phyloP scores from a whole-genome alignment of 2,329 filamentous ascomycete species.

The Colletotrichum graminicola region DNA sequence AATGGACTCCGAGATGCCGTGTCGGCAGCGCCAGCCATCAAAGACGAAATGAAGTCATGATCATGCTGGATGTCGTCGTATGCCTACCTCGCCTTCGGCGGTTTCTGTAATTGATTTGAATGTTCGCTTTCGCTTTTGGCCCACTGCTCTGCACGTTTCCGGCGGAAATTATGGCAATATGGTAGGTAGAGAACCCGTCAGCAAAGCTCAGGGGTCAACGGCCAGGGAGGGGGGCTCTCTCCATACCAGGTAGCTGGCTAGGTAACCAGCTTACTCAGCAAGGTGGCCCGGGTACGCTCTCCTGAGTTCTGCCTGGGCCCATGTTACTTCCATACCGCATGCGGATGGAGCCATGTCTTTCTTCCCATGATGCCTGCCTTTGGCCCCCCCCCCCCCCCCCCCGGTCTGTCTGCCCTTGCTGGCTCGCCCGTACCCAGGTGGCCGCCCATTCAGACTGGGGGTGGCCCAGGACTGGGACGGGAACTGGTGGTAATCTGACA shows the following conservation, averaged over 20 bases:
- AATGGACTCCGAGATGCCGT: neutral
- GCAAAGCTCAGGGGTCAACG: slow-evolving; percentile 18
- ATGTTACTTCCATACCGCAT: slow-evolving; percentile 38
- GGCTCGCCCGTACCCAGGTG: slow-evolving; percentile 16
- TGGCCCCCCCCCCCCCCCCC: neutral
- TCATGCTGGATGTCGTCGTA: slow-evolving; percentile 2
- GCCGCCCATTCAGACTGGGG: slow-evolving; percentile 17
- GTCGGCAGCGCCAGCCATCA: neutral
- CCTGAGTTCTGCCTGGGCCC: slow-evolving; percentile 34
- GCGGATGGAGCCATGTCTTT: slow-evolving; percentile 36
- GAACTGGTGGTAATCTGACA: slow-evolving; percentile 40
- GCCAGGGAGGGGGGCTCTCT: slow-evolving; percentile 10
- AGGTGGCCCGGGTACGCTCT: slow-evolving; percentile 38
- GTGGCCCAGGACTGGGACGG: slow-evolving; percentile 28
- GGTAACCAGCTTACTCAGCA: neutral
- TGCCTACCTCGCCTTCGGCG: neutral
- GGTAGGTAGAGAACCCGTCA: too few species aligned
- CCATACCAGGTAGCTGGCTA: neutral
- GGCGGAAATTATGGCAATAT: slow-evolving; percentile 26
- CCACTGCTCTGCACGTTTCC: slow-evolving; percentile 23
- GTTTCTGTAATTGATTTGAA: neutral
- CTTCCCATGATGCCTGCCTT: slow-evolving; percentile 26
- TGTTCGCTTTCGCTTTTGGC: neutral
- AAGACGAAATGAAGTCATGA: neutral
- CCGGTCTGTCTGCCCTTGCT: slow-evolving; percentile 10